phyloP scores from a whole-genome alignment of 163 green algal genomes.

The Scenedesmus sp. region DNA sequence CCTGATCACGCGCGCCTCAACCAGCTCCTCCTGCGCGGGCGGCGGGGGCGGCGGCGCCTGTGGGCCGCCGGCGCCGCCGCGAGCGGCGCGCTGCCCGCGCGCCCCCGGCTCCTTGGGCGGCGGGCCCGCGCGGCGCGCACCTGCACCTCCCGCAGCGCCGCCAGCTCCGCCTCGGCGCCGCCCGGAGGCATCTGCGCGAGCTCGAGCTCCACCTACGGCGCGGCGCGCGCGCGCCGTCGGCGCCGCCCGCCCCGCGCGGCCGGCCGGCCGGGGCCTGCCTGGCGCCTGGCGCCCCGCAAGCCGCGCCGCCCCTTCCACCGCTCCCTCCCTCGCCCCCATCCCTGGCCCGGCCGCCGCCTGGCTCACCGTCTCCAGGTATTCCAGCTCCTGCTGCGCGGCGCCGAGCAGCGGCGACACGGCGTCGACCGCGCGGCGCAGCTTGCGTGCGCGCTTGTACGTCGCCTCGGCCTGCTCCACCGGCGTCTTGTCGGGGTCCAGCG shows the following conservation, averaged over 20 bases:
- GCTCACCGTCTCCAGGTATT: slow-evolving; percentile 73
- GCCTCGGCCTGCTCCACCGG: slow-evolving; percentile 46
- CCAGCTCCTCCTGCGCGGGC: slow-evolving; percentile 71
- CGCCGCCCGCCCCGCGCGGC: too few species aligned
- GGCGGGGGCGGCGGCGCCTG: too few species aligned
- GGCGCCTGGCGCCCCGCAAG: too few species aligned
- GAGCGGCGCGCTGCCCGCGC: too few species aligned
- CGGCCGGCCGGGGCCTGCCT: too few species aligned
- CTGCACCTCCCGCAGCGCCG: slow-evolving; percentile 72
- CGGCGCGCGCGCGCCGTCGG: too few species aligned
- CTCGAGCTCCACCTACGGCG: slow-evolving; percentile 34
- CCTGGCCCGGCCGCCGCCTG: slow-evolving; percentile 50
- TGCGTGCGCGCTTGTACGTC: slow-evolving; percentile 58
- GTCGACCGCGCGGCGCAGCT: slow-evolving; percentile 66
- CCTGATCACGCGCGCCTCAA: slow-evolving; percentile 72
- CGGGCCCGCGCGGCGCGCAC: slow-evolving; percentile 48
- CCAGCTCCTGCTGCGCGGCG: slow-evolving; percentile 57
- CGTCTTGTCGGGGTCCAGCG: slow-evolving; percentile 56
- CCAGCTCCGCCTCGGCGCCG: slow-evolving; percentile 53
- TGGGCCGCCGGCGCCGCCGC: too few species aligned
- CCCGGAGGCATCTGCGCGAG: slow-evolving; percentile 33
- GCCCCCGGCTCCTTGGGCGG: too few species aligned
- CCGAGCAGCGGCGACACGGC: slow-evolving; percentile 77
- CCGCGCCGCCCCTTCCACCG: too few species aligned
- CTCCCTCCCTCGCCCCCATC: too few species aligned